Base-by-base conservation (phyloP, 1,284 basidiomycete genomes). In the Boletus semigastroideus region DNA sequence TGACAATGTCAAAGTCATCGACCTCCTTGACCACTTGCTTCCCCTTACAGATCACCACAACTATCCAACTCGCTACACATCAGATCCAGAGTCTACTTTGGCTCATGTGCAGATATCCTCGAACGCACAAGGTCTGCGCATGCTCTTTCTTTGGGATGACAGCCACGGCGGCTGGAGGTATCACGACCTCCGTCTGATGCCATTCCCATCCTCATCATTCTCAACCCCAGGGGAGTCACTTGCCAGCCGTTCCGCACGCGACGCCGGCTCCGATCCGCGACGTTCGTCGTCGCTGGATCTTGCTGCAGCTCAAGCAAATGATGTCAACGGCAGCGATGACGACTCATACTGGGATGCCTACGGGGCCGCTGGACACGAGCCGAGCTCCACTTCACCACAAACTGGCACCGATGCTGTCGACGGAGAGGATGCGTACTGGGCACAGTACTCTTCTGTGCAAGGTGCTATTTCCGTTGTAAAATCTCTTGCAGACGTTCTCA, bases 381-480 rank as follows among this genome's bases (percentile, higher is more conserved):
- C 45, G 27, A 34, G 34, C 22, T 61, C 51, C 17, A 25, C 52
- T 43, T 30, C 50, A 42, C 41, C 49, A 36, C 41, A 28, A 3
- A 45, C 27, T 38, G 42, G 13, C 11, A 28, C 22, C 14, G 46
- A 42, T 30, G 20, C 13, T 19, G 31, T 40, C 12, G 44, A 49
- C 27, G 55, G 45, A 34, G 86, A 88, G 62, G 87, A 89, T 56
- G 84, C 84, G 4, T 89, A 90, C 60, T 89, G 87, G 86, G 85
- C 84, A 19, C 83, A 75, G 49, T 88, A 89, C 62, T 71, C 82
- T 40, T 74, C 75, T 27, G 78, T 88, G 10, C 85, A 89, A 67
- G 87, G 87, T 57, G 61, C 71, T 61, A 48, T 54, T 42, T 55
- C 54, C 49, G 28, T 33, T 12, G 40, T 48, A 42, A 43, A 43